Percentiles rank a stretch among this genome's conserved stretches.
These are phyloP conservation scores for Microcyclosporella mali DNA, from an alignment of 2,329 filamentous ascomycete species.

Conservation along the genomic window DNA sequence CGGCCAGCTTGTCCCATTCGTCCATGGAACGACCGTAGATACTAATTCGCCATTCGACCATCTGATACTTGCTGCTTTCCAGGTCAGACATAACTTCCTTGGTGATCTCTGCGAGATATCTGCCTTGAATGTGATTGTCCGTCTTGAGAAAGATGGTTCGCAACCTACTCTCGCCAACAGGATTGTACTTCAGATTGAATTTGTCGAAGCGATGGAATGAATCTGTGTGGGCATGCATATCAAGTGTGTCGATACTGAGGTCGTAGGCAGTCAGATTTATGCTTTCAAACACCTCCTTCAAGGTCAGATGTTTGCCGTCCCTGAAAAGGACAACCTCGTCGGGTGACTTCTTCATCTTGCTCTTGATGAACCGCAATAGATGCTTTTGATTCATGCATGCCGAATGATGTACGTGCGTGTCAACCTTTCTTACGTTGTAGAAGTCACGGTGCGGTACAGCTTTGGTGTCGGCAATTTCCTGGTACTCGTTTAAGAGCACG, in stretches of 20 bases:
- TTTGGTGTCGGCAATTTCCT: slow-evolving; percentile 96
- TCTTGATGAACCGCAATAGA: slow-evolving; percentile 95
- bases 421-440: slow-evolving; percentile 97
- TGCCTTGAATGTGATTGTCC: slow-evolving; percentile 93
- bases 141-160: slow-evolving; percentile 99
- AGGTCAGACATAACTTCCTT: slow-evolving; percentile 96
- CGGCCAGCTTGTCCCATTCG: slow-evolving; percentile 96
- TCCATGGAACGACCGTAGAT: slow-evolving; percentile 88
- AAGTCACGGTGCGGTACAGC: slow-evolving; percentile 97
- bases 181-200: slow-evolving; percentile 99
- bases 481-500: slow-evolving; percentile 87
- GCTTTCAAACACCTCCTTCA: slow-evolving; percentile 91
- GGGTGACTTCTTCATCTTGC: slow-evolving; percentile 98
- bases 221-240: slow-evolving; percentile 98
- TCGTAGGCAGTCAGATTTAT: slow-evolving; percentile 98
- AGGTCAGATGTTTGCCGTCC: slow-evolving; percentile 84
- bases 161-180: slow-evolving; percentile 87
- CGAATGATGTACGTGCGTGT: slow-evolving; percentile 98
- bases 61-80: slow-evolving; percentile 98
- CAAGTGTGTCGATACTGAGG: slow-evolving; percentile 92
- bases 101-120: slow-evolving; percentile 94
- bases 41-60: slow-evolving; percentile 98
- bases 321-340: slow-evolving; percentile 89
- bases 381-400: slow-evolving; percentile 99
- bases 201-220: slow-evolving; percentile 99